Conservation (phyloP, 805 yeast genomes). For the Saturnispora halmiae region DNA sequence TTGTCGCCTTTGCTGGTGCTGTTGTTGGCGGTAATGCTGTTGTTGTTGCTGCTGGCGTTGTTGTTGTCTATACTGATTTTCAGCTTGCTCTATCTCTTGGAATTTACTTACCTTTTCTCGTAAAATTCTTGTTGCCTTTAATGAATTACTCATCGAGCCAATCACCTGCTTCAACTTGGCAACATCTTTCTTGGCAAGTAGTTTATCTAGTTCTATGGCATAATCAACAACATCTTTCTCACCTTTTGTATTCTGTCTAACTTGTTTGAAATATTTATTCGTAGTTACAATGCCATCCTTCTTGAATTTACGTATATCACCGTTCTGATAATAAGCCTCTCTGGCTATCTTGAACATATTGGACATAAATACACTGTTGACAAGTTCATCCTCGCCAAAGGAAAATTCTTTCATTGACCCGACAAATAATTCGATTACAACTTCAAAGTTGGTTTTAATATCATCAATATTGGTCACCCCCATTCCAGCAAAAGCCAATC, state of each 20-base stretch:
- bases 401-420: slow-evolving; percentile 16
- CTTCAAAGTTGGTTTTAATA: slow-evolving; percentile 21
- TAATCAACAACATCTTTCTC: slow-evolving; percentile 12
- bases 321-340: slow-evolving; percentile 19
- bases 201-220: slow-evolving; percentile 15
- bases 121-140: slow-evolving; percentile 34
- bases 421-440: slow-evolving; percentile 18
- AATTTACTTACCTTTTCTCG: slow-evolving; percentile 19
- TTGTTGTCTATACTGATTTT: slow-evolving; percentile 36
- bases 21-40: slow-evolving; percentile 30
- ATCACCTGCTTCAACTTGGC: slow-evolving; percentile 34
- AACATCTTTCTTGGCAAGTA: slow-evolving; percentile 21
- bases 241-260: not conserved
- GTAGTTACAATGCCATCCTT: not conserved
- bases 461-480: slow-evolving; percentile 9
- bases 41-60: slow-evolving; percentile 34
- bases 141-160: slow-evolving; percentile 28
- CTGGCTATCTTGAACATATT: slow-evolving; percentile 20
- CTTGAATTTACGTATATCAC: slow-evolving; percentile 6
- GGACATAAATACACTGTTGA: slow-evolving; percentile 16
- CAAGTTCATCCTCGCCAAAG: slow-evolving; percentile 18
- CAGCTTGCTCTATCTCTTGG: slow-evolving; percentile 25
- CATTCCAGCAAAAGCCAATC: slow-evolving; percentile 16
- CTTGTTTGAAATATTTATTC: slow-evolving; percentile 13
- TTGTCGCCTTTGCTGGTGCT: slow-evolving; percentile 24